A percentile compares a stretch with the other conserved stretches of the same genome.
Conservation (phyloP, 768 basidiomycete genomes). For the Tricholoma flavovirens region DNA sequence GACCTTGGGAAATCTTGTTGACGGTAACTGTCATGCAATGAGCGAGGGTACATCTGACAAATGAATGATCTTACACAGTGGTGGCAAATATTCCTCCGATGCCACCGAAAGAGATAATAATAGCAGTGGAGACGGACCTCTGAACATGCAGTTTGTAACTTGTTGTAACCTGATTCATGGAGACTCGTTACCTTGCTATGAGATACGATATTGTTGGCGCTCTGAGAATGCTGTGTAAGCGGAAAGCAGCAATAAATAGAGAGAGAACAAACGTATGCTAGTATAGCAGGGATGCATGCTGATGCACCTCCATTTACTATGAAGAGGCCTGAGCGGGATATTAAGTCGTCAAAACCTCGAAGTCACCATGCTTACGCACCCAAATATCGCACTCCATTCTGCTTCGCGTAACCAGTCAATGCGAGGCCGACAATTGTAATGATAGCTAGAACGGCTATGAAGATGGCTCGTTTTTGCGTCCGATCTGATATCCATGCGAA, state of each 20-base stretch:
- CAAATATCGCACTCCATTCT: too few species aligned
- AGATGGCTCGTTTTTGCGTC: constrained; percentile 27
- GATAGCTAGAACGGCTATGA: constrained; percentile 27
- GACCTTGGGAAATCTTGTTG: constrained; percentile 30
- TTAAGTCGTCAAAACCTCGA: neutral
- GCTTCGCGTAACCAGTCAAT: constrained; percentile 22
- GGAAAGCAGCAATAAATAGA: neutral
- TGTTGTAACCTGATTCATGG: neutral
- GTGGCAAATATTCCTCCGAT: constrained; percentile 36
- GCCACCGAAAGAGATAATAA: constrained; percentile 31
- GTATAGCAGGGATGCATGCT: constrained; percentile 29
- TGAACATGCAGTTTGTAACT: neutral
- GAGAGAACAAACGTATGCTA: constrained; percentile 30
- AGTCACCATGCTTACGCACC: too few species aligned
- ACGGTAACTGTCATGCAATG: constrained; percentile 15
- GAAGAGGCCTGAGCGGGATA: constrained; percentile 20
- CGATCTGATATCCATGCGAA: constrained; percentile 35
- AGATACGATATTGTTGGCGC: constrained; percentile 30
- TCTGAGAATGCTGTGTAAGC: constrained; percentile 15
- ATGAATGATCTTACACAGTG: constrained; percentile 21
- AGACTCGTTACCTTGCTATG: constrained; percentile 24
- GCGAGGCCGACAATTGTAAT: constrained; percentile 29
- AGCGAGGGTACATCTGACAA: neutral
- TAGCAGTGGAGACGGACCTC: constrained; percentile 33
- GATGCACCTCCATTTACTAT: constrained; percentile 30